phyloP scores from a whole-genome alignment of 306 rosid species.

The Quercus suber region DNA sequence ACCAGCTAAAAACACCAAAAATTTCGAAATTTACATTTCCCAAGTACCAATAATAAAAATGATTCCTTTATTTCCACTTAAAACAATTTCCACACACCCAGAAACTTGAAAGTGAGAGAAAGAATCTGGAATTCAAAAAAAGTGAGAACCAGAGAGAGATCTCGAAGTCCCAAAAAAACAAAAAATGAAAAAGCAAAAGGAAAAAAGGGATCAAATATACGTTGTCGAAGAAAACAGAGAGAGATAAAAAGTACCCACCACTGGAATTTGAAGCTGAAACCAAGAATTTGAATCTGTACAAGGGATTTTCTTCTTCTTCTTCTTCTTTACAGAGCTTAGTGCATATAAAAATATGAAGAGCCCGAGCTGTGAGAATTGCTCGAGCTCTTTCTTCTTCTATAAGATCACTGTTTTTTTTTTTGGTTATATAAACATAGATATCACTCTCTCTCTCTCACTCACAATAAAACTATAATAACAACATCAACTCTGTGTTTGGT shows the following conservation, averaged over 20 bases:
- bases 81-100: not conserved
- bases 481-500: not conserved
- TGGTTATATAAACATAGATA: too few relatives aligned
- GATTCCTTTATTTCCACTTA: constrained; percentile 16
- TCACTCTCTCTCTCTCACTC: not conserved
- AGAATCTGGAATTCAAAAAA: constrained; percentile 13
- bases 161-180: constrained; percentile 12
- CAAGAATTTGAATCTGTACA: constrained; percentile 19
- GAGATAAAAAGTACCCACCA: not conserved
- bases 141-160: constrained; percentile 16
- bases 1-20: constrained; percentile 1
- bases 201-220: not conserved
- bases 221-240: not conserved
- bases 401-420: not conserved
- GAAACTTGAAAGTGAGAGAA: not conserved
- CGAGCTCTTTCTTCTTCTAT: not conserved
- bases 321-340: too few relatives aligned
- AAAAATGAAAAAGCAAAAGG: not conserved
- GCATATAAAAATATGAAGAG: not conserved
- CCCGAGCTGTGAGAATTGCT: not conserved
- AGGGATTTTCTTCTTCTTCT: not conserved
- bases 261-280: not conserved
- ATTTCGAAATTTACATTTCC: constrained; percentile 19
- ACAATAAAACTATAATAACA: not conserved
- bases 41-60: not conserved